phyloP scores from a whole-genome alignment of 192 early-diverging fungal species.

The Dissophora ornata region DNA sequence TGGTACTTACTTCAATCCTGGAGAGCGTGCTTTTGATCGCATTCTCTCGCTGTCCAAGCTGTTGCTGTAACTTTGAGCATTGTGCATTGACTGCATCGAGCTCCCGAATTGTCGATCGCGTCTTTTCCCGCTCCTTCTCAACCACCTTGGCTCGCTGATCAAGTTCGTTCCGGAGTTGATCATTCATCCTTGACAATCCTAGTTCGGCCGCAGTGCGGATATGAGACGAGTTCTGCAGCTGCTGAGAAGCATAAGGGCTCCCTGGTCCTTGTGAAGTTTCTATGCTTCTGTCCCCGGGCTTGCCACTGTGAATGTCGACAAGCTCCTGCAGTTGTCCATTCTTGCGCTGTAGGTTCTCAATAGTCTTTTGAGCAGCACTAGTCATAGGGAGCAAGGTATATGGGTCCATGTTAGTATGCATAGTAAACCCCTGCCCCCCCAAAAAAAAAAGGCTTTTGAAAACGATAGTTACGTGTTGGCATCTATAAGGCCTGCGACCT shows the following conservation, averaged over 20 bases:
- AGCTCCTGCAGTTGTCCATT: slow-evolving; percentile 49
- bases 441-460: too few species aligned
- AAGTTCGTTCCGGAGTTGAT: slow-evolving; percentile 47
- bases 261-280: not conserved
- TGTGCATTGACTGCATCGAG: slow-evolving; percentile 23
- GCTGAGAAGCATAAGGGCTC: not conserved
- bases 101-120: slow-evolving; percentile 13
- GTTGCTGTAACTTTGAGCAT: slow-evolving; percentile 39
- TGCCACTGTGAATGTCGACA: slow-evolving; percentile 27
- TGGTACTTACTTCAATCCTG: slow-evolving; percentile 17
- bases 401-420: too few species aligned
- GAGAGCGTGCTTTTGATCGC: slow-evolving; percentile 23
- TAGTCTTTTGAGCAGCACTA: slow-evolving; percentile 44
- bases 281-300: not conserved
- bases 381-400: not conserved
- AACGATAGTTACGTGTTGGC: slow-evolving; percentile 57
- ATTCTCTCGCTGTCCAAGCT: slow-evolving; percentile 24
- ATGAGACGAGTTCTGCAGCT: slow-evolving; percentile 7
- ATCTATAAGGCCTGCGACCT: slow-evolving; percentile 44
- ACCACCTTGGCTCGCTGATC: slow-evolving; percentile 47
- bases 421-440: too few species aligned
- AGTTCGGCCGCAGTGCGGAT: slow-evolving; percentile 28
- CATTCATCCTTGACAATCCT: slow-evolving; percentile 48
- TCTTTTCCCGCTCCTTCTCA: slow-evolving; percentile 52
- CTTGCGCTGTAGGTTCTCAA: slow-evolving; percentile 50